Evolutionary conservation across 1,284 basidiomycete species (phyloP).

Genomic region (Takashimella koratensis): DNA sequence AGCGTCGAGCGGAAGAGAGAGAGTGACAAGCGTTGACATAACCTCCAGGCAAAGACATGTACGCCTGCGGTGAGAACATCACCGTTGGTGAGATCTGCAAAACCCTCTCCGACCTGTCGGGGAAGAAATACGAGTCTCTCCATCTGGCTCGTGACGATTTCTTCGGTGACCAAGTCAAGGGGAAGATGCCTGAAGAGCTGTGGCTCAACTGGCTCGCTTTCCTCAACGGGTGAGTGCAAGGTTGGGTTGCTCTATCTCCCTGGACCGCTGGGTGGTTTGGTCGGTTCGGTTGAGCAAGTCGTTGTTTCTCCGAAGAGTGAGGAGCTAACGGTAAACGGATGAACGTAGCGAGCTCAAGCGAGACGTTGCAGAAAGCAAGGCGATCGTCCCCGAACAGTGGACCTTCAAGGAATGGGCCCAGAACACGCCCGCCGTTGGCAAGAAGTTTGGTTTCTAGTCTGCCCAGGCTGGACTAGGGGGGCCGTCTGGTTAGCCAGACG

Average conservation of each 20-base stretch:
- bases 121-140: constrained; percentile 3
- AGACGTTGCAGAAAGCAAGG: background rate
- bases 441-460: no score
- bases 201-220: constrained; percentile 20
- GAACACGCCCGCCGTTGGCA: no score
- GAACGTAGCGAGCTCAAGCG: no score
- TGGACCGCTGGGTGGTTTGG: no score
- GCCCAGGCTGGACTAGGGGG: no score
- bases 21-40: no score
- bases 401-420: constrained; percentile 1
- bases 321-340: no score
- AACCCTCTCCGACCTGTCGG: constrained; percentile 5
- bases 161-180: background rate
- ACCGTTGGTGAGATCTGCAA: constrained; percentile 6
- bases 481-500: no score
- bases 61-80: constrained; percentile 10
- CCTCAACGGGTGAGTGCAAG: constrained; percentile 8
- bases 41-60: constrained; percentile 14
- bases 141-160: constrained; percentile 8
- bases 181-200: constrained; percentile 7
- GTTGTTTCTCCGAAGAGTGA: no score
- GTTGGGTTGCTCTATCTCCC: no score
- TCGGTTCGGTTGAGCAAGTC: no score
- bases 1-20: no score
- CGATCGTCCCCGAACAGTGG: constrained; percentile 4